phyloP scores from a whole-genome alignment of 2,329 filamentous ascomycete species.

The Clarireedia monteithiana region DNA sequence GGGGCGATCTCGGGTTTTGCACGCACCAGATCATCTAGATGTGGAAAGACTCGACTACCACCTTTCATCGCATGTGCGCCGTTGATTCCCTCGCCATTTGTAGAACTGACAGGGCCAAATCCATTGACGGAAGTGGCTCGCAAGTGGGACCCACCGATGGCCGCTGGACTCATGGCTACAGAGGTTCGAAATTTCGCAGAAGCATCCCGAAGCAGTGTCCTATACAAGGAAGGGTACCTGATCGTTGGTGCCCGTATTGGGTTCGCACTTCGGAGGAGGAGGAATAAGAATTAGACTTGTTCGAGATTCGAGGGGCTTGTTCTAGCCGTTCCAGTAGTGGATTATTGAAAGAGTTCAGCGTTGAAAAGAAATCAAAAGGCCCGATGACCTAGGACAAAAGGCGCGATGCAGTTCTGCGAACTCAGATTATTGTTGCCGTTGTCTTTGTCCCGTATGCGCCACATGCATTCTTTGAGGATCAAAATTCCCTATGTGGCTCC shows the following conservation, averaged over 20 bases:
- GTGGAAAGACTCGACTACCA: conserved; percentile 29
- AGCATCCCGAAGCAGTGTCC: conserved; percentile 15
- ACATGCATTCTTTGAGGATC: conserved; percentile 7
- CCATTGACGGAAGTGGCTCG: conserved; percentile 20
- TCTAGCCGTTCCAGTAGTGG: neutral
- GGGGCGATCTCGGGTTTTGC: conserved; percentile 28
- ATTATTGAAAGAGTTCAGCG: neutral
- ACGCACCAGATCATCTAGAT: conserved; percentile 37
- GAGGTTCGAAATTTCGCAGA: neutral
- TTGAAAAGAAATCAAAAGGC: neutral
- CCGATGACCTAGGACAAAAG: neutral
- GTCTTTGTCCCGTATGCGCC: conserved; percentile 7
- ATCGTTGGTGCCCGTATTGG: neutral
- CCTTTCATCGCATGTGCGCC: conserved; percentile 16
- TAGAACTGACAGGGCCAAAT: conserved; percentile 17
- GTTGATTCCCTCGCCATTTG: conserved; percentile 8
- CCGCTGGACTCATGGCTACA: conserved; percentile 27
- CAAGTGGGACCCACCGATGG: conserved; percentile 19
- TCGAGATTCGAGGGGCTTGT: neutral
- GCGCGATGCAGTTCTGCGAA: neutral
- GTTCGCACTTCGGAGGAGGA: neutral
- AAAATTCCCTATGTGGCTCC: conserved; percentile 5
- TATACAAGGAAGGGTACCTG: neutral
- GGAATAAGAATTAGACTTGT: neutral
- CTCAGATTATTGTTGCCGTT: conserved; percentile 3